Evolutionary conservation across 2,329 filamentous ascomycete genomes (phyloP).

Genomic region (Neospermospora avenae): DNA sequence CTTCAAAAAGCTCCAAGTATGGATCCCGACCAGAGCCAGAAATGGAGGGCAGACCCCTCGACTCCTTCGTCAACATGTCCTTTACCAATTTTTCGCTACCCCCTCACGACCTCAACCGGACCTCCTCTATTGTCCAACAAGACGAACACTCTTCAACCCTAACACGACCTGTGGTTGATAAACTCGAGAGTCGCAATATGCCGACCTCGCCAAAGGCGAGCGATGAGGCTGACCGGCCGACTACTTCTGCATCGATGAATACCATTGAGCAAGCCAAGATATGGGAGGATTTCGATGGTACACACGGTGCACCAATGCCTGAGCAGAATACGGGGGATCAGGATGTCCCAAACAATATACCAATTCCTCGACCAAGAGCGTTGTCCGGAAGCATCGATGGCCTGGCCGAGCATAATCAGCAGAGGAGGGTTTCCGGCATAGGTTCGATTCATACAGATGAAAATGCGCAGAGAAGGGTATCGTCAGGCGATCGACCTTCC

Average conservation of each 20-base stretch:
- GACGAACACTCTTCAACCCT: conserved; percentile 28
- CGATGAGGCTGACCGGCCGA: conserved; percentile 22
- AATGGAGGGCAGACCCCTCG: conserved; percentile 34
- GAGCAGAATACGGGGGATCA: conserved; percentile 3
- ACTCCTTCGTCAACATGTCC: conserved; percentile 32
- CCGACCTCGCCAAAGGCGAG: conserved; percentile 6
- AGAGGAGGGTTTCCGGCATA: conserved; percentile 14
- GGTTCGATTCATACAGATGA: conserved; percentile 3
- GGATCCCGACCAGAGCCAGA: conserved; percentile 35
- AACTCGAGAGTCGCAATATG: conserved; percentile 15
- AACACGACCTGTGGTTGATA: conserved; percentile 25
- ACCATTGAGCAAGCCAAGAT: conserved; percentile 65
- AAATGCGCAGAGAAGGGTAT: conserved; percentile 9
- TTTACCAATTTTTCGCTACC: conserved; percentile 18
- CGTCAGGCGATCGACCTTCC: conserved; percentile 22
- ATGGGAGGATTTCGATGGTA: conserved; percentile 80
- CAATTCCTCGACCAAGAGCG: neutral
- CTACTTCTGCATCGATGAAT: conserved; percentile 29
- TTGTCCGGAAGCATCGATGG: neutral
- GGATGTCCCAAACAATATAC: neutral
- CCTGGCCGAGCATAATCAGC: conserved; percentile 5
- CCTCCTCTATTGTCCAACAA: conserved; percentile 30
- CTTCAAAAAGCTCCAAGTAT: conserved; percentile 48
- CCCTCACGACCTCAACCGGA: conserved; percentile 21
- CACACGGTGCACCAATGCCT: conserved; percentile 52